Conservation (phyloP, 139 green algal species). For the Edaphochlamys debaryana region DNA sequence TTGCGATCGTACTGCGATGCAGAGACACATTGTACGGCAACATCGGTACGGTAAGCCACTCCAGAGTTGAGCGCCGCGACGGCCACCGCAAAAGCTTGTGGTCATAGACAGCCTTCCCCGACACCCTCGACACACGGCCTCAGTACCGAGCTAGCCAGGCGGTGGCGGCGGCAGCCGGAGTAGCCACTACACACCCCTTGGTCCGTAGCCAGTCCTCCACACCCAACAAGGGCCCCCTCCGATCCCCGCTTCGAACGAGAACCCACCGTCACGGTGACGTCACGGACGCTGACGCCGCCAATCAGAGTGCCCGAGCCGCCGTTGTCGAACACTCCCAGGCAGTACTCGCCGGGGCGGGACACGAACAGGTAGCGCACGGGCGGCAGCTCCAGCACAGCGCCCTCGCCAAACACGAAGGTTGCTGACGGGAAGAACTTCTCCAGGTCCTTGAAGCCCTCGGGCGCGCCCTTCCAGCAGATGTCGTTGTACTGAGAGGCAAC, state of each 20-base stretch:
- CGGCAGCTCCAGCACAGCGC: constrained; percentile 56
- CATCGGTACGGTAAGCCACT: no score
- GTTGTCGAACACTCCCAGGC: constrained; percentile 95
- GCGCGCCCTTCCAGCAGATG: constrained; percentile 82
- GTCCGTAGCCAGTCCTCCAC: no score
- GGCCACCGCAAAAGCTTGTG: no score
- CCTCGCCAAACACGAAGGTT: constrained; percentile 68
- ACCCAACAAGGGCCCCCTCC: no score
- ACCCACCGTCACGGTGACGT: constrained; percentile 80
- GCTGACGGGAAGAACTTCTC: constrained; percentile 74
- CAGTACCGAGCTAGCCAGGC: no score
- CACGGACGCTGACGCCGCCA: constrained; percentile 86
- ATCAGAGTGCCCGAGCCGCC: constrained; percentile 79
- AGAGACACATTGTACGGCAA: background rate
- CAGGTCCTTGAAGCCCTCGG: constrained; percentile 56
- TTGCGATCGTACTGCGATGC: constrained; percentile 69
- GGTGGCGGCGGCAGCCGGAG: no score
- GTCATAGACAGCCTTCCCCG: no score
- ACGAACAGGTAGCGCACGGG: constrained; percentile 93
- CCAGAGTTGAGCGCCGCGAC: no score
- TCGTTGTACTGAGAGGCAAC: constrained; percentile 79
- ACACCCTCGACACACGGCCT: no score
- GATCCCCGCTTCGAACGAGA: no score
- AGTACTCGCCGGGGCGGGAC: constrained; percentile 77
- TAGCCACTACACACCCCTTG: no score